Evolutionary conservation across 2,329 filamentous ascomycete species (phyloP).

Genomic region (Endoconidiophora laricicola): DNA sequence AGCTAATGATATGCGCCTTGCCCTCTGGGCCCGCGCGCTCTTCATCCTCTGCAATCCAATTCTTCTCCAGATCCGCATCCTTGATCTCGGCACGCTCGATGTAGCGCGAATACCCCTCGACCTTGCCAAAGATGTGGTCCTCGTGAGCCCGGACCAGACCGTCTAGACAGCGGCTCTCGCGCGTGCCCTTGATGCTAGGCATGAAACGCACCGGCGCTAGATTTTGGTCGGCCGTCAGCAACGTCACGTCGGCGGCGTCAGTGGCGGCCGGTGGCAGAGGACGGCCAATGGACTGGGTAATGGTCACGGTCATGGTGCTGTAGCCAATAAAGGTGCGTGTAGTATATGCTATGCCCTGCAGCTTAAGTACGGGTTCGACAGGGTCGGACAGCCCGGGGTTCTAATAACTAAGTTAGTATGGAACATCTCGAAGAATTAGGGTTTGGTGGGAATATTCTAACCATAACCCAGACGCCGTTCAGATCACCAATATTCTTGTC

Average conservation of each 20-base stretch:
- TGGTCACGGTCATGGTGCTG: constrained; percentile 50
- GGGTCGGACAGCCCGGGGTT: constrained; percentile 59
- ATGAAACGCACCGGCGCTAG: constrained; percentile 34
- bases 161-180: constrained; percentile 39
- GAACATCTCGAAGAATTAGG: background rate
- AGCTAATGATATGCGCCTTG: constrained; percentile 47
- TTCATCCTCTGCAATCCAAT: constrained; percentile 41
- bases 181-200: constrained; percentile 45
- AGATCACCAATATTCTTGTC: constrained; percentile 51
- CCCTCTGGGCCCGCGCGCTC: constrained; percentile 38
- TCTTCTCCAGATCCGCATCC: constrained; percentile 39
- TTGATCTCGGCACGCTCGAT: constrained; percentile 29
- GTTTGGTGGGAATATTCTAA: constrained; percentile 23
- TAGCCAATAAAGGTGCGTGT: constrained; percentile 54
- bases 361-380: constrained; percentile 48
- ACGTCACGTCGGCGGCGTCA: constrained; percentile 28
- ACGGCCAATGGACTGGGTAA: constrained; percentile 36
- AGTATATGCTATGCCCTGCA: constrained; percentile 59
- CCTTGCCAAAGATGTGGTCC: constrained; percentile 65
- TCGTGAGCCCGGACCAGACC: constrained; percentile 41
- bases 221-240: constrained; percentile 58
- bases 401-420: constrained; percentile 26
- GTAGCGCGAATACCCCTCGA: constrained; percentile 44
- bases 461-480: constrained; percentile 53
- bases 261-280: constrained; percentile 23